Evolutionary conservation across 768 basidiomycete species (phyloP), one percentile per base, ranked within the genome.

Genomic region (Gloeostereum incarnatum): DNA sequence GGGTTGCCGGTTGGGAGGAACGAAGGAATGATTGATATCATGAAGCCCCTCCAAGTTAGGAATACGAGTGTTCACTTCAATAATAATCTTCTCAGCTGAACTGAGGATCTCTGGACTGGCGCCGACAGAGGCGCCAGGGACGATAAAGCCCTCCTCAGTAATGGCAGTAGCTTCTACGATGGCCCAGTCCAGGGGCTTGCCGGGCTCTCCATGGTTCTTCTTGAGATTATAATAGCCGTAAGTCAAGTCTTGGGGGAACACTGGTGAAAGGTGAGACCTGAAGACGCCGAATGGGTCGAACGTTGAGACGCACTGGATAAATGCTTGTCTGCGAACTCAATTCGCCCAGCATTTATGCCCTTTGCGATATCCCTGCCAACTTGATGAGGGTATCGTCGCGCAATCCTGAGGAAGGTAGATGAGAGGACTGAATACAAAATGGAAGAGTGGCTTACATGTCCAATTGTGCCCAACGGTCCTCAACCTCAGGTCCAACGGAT

Each of bases 91-190:
- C 40, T 69, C 67, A 2, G 69, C 68, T 8, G 53, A 52, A 43
- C 68, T 63, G n/a, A 71, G 43, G 33, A 71, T 69, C 43, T 71
- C 69, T 3, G 68, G 68, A 0, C 63, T 65, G 6, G 68, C 69
- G 31, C 69, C 66, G 5, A 69, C 66, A 4, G 66, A 68, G 11
- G 67, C 66, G 36, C 68, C 65, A 11, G 66, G 69, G 1, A 69
- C 64, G 40, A 71, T 68, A 43, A 56, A 54, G 0, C 69, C 69
- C 2, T 71, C 68, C 43, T 69, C 66, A 1, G 64, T 67, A 32
- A 69, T 65, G 6, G 66, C 68, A 3, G 69, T 71, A 7, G 68
- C 69, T 44, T 71, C 68, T 5, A 68, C 65, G 35, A 71, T 66
- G 0, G 69, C 69, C 69, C 68, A 69, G 50, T 71, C 57, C 14